Evolutionary conservation across 495 filamentous ascomycete species (phyloP).

Genomic region (Recurvomyces mirabilis): DNA sequence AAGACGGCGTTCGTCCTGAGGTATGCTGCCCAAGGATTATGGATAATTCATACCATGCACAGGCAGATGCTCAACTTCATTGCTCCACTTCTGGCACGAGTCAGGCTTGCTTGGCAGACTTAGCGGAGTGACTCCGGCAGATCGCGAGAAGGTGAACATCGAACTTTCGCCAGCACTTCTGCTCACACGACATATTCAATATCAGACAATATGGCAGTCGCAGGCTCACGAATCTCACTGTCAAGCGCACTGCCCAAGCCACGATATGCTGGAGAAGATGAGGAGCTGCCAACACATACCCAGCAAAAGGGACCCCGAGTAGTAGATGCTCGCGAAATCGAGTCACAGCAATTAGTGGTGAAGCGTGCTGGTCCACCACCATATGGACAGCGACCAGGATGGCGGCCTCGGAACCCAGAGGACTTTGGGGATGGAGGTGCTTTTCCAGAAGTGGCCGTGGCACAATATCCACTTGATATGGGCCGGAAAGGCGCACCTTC

Average conservation of each 20-base stretch:
- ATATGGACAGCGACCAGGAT: conserved; percentile 73
- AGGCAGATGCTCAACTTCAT: no score
- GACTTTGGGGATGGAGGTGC: conserved; percentile 95
- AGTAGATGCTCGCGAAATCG: conserved; percentile 61
- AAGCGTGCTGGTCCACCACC: conserved; percentile 80
- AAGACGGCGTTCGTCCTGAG: no score
- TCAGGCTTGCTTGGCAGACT: no score
- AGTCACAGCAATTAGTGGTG: conserved; percentile 78
- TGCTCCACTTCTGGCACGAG: no score
- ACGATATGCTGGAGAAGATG: conserved; percentile 75
- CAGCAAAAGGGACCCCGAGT: conserved; percentile 70
- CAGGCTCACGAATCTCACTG: conserved; percentile 46
- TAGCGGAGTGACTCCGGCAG: no score
- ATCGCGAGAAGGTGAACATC: no score
- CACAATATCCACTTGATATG: conserved; percentile 93
- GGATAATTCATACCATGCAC: no score
- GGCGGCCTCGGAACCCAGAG: conserved; percentile 74
- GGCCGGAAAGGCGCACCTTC: conserved; percentile 59
- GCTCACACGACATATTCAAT: no score
- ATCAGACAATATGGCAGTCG: conserved; percentile 15
- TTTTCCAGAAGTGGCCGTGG: conserved; percentile 87
- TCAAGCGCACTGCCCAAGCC: conserved; percentile 79
- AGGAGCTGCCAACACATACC: conserved; percentile 60
- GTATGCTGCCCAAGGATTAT: no score
- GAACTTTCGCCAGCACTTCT: no score